Evolutionary conservation across 306 rosid genomes (phyloP).

Genomic region (Acacia melanoxylon): DNA sequence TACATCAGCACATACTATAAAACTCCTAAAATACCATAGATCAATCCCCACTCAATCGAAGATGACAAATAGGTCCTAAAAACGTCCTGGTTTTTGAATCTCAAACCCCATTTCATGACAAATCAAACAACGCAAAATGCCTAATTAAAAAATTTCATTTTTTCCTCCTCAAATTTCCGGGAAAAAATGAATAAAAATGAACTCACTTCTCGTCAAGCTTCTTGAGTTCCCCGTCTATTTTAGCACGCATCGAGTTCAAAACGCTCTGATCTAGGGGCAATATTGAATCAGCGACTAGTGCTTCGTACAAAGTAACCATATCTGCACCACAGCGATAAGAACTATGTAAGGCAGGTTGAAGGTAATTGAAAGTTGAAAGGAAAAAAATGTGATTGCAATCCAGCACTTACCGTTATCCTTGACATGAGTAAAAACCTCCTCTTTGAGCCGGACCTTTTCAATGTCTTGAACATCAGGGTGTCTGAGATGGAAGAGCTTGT

Average conservation of each 20-base stretch:
- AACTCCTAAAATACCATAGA: not conserved
- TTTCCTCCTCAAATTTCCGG: not conserved
- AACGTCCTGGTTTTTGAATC: constrained; percentile 19
- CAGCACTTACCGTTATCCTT: constrained; percentile 65
- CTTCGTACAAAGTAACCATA: constrained; percentile 84
- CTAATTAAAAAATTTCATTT: not conserved
- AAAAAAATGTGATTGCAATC: not conserved
- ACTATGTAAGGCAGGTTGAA: not conserved
- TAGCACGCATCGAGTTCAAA: constrained; percentile 76
- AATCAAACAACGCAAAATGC: constrained; percentile 5
- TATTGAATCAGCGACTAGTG: constrained; percentile 71
- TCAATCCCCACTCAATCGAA: not conserved
- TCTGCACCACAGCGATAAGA: constrained; percentile 40
- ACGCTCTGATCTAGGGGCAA: constrained; percentile 69
- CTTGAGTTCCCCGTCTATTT: constrained; percentile 70
- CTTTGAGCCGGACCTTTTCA: constrained; percentile 79
- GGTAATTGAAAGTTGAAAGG: not conserved
- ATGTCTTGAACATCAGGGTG: constrained; percentile 86
- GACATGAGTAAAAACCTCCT: constrained; percentile 70
- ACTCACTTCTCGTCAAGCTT: constrained; percentile 97
- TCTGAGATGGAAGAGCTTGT: constrained; percentile 80
- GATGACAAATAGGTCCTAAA: not conserved
- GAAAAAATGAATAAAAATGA: not conserved
- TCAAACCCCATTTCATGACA: not conserved
- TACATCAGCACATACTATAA: not conserved